phyloP scores from a whole-genome alignment of 108 stramenopile genomes.

The Aurantiochytrium sp. region DNA sequence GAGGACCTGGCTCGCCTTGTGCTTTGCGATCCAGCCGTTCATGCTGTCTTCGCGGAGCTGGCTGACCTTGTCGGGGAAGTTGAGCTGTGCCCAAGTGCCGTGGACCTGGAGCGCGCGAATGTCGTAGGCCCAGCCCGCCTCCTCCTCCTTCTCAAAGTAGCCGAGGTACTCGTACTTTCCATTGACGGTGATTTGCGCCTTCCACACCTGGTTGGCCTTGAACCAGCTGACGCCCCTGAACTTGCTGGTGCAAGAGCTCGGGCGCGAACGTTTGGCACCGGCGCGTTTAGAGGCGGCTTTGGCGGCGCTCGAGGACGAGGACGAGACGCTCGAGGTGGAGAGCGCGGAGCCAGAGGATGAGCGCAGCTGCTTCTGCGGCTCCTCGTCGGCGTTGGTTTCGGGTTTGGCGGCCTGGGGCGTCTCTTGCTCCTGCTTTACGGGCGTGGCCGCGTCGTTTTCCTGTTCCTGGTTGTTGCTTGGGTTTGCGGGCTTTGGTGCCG shows the following conservation, averaged over 20 bases:
- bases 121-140: constrained; percentile 25
- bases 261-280: background rate
- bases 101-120: constrained; percentile 9
- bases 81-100: background rate
- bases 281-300: background rate
- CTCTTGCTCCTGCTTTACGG: too few relatives aligned
- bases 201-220: constrained; percentile 26
- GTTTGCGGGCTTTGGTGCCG: too few relatives aligned
- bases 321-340: too few relatives aligned
- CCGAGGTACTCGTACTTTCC: constrained; percentile 21
- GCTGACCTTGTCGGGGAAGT: background rate
- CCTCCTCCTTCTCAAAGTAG: constrained; percentile 1
- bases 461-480: too few relatives aligned
- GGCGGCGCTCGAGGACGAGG: too few relatives aligned
- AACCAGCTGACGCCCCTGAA: background rate
- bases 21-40: background rate
- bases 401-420: too few relatives aligned
- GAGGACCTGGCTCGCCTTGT: background rate
- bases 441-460: too few relatives aligned
- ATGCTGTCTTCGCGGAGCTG: background rate
- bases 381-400: too few relatives aligned
- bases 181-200: constrained; percentile 26
- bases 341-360: too few relatives aligned
- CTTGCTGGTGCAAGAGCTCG: background rate
- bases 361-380: too few relatives aligned